Conservation (phyloP, 352 stramenopile genomes). For the Blastocystis sp. region DNA sequence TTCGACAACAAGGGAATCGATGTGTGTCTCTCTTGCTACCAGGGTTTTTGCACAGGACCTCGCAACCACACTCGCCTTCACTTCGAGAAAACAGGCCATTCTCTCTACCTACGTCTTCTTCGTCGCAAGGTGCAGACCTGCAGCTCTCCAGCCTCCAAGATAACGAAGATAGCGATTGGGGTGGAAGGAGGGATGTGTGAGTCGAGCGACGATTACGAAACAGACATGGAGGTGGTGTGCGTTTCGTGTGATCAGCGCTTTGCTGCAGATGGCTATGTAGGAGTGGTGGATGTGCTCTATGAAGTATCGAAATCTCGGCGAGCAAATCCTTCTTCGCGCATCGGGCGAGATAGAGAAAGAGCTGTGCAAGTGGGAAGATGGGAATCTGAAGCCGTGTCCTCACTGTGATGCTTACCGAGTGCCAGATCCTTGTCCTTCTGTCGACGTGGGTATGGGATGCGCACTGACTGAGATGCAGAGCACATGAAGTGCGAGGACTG, state of each 20-base stretch:
- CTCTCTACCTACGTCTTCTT: constrained; percentile 22
- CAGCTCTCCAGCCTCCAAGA: background rate
- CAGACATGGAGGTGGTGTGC: background rate
- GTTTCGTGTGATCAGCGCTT: background rate
- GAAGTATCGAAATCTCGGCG: background rate
- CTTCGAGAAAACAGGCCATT: constrained; percentile 37
- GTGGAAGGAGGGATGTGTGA: background rate
- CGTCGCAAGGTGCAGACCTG: background rate
- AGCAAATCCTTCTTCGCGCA: background rate
- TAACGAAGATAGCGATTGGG: background rate
- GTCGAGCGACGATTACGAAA: background rate
- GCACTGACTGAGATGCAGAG: constrained; percentile 53
- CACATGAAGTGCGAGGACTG: constrained; percentile 76
- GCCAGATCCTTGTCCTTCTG: background rate
- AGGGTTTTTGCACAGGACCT: constrained; percentile 20
- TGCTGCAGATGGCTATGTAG: background rate
- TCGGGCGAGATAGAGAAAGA: constrained; percentile 41
- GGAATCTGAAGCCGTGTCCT: constrained; percentile 29
- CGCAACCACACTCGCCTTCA: background rate
- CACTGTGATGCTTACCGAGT: background rate
- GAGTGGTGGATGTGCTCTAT: background rate
- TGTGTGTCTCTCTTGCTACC: constrained; percentile 15
- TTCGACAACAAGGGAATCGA: background rate
- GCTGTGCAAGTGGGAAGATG: background rate
- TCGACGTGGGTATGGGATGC: constrained; percentile 67